These are phyloP conservation scores for Candida pseudofarinosa DNA, from an alignment of 805 yeast species.

Conservation along the genomic window DNA sequence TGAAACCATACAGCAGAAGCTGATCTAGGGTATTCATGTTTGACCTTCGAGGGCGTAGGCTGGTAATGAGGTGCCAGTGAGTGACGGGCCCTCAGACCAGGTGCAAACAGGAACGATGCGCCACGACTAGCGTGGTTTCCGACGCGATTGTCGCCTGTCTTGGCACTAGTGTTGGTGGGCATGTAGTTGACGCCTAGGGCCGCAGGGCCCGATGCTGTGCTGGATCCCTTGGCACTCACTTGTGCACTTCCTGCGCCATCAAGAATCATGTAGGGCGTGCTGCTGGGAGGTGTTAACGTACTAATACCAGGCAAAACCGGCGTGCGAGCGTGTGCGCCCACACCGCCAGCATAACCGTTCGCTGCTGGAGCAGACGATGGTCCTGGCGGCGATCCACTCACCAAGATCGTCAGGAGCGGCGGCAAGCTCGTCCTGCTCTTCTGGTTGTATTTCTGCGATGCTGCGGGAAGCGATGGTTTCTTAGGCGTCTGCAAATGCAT, in stretches of 20 bases:
- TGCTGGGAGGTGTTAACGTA: conserved; percentile 17
- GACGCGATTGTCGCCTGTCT: not conserved
- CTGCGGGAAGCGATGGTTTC: conserved; percentile 25
- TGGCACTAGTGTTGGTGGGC: conserved; percentile 3
- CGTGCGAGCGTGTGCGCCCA: not conserved
- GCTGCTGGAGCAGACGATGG: not conserved
- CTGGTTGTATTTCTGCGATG: conserved; percentile 13
- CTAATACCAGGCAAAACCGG: conserved; percentile 23
- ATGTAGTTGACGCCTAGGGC: not conserved
- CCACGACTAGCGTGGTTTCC: not conserved
- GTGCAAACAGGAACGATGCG: not conserved
- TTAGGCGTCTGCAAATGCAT: conserved; percentile 33
- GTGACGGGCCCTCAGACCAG: not conserved
- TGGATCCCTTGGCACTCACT: not conserved
- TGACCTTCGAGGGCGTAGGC: not conserved
- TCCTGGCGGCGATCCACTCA: not conserved
- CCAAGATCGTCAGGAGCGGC: conserved; percentile 35
- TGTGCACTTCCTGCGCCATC: no score
- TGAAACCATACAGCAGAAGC: not conserved
- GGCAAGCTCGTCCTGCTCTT: conserved; percentile 29
- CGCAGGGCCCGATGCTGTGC: not conserved
- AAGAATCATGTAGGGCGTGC: conserved; percentile 3
- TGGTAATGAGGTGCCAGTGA: not conserved
- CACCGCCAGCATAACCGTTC: not conserved
- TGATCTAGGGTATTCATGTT: not conserved